Evolutionary conservation across 805 yeast genomes (phyloP).

Genomic region (Lachancea meyersii): DNA sequence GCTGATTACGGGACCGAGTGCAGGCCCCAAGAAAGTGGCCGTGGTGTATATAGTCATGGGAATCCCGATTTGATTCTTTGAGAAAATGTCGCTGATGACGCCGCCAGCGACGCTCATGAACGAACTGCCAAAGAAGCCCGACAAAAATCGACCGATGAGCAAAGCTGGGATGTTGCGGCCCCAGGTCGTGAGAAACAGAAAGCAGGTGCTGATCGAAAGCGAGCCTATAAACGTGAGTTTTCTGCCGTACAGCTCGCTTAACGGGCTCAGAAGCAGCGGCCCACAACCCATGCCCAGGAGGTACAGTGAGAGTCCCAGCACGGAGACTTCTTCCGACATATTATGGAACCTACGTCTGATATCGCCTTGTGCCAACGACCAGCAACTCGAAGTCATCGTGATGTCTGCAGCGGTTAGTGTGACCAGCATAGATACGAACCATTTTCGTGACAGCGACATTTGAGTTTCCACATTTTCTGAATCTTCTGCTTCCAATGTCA

Average conservation of each 20-base stretch:
- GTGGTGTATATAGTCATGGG: conserved; percentile 65
- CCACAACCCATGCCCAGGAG: conserved; percentile 67
- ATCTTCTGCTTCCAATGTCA: conserved; percentile 23
- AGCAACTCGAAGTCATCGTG: conserved; percentile 64
- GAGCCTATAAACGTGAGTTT: conserved; percentile 53
- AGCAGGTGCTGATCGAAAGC: conserved; percentile 48
- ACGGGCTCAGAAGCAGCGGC: conserved; percentile 60
- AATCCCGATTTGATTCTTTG: conserved; percentile 51
- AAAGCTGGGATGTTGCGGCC: conserved; percentile 58
- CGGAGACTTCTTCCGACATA: conserved; percentile 48
- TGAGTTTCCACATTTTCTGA: conserved; percentile 30
- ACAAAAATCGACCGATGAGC: conserved; percentile 56
- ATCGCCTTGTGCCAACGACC: conserved; percentile 54
- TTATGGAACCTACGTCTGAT: conserved; percentile 42
- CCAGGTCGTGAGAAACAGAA: conserved; percentile 53
- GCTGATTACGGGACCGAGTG: conserved; percentile 59
- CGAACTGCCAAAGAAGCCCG: conserved; percentile 70
- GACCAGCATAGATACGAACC: conserved; percentile 48
- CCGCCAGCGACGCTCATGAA: conserved; percentile 77
- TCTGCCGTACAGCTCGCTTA: conserved; percentile 63
- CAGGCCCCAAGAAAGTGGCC: conserved; percentile 65
- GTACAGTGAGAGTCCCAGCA: conserved; percentile 56
- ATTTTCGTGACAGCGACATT: conserved; percentile 45
- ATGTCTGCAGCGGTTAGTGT: conserved; percentile 54
- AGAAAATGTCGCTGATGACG: conserved; percentile 63